A percentile compares a stretch with the other conserved stretches of the same genome.
Conservation (phyloP, 2,329 filamentous ascomycete genomes). For the Scleromitrula shiraiana region DNA sequence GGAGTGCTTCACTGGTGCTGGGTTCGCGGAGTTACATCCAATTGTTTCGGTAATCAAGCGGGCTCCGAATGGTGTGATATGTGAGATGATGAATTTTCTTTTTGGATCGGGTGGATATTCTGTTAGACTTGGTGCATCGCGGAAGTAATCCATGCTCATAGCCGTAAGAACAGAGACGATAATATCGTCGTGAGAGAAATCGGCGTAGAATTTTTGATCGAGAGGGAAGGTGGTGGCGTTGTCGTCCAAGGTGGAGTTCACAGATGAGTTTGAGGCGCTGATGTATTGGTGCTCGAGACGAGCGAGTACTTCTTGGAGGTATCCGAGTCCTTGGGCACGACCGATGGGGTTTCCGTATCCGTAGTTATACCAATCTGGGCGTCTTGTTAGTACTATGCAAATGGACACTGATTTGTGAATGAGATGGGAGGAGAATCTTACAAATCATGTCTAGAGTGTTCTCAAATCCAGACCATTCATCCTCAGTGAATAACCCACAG, state of each 20-base stretch:
- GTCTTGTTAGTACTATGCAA: background rate
- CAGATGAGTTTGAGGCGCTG: constrained; percentile 58
- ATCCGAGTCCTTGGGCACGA: constrained; percentile 77
- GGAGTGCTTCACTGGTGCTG: constrained; percentile 33
- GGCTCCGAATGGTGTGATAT: constrained; percentile 47
- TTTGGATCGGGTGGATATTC: constrained; percentile 36
- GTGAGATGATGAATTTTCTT: constrained; percentile 40
- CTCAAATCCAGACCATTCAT: constrained; percentile 48
- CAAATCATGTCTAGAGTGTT: constrained; percentile 45
- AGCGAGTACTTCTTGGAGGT: constrained; percentile 75
- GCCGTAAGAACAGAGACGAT: constrained; percentile 59
- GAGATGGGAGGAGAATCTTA: constrained; percentile 28
- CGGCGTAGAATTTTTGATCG: constrained; percentile 60
- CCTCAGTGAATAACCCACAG: constrained; percentile 44
- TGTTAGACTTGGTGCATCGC: constrained; percentile 36
- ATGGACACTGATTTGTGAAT: background rate
- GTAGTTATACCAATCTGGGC: constrained; percentile 55
- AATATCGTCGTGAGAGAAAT: constrained; percentile 86
- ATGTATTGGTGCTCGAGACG: constrained; percentile 63
- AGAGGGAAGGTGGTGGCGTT: constrained; percentile 65
- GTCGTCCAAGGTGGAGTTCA: constrained; percentile 67
- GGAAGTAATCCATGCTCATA: constrained; percentile 47
- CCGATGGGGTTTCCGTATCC: constrained; percentile 73
- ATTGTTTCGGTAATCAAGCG: constrained; percentile 48
- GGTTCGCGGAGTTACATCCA: constrained; percentile 37